Base-by-base conservation (phyloP, 2,329 filamentous ascomycete genomes). In the Colletotrichum neosansevieriae region DNA sequence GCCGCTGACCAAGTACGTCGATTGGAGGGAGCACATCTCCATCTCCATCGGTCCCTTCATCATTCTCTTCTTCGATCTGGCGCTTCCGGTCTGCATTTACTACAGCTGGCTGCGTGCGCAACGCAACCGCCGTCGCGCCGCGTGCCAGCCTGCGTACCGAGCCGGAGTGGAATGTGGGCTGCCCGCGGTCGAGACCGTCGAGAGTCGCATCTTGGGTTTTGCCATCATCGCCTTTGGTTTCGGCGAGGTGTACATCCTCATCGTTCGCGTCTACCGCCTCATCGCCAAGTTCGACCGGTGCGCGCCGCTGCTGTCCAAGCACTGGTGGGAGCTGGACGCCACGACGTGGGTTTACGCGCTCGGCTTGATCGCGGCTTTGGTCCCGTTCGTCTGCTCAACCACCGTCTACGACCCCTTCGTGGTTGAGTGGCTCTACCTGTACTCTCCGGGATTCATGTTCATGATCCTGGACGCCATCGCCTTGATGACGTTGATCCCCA, bases 61-160 rank as follows among this genome's bases (percentile, higher is more conserved):
- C 61, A 68, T 68, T 15, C 65, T 68, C 61, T 68, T 68, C 54
- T 68, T 68, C 49, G 65, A 68, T 10, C 61, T 68, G 12, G 65
- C 65, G 0, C 49, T 68, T 4, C 65, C 65, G 4, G 65, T 68
- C 3, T 68, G 65, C 24, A 68, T 68, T 32, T 68, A 68, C 61
- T 68, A 68, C 61, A 65, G 61, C 17, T 68, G 65, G 65, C 61
- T 68, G 3, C 65, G 65, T 9, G 65, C 65, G 10, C 65, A 57
- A 34, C 65, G 65, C 49, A 68, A 68, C 40, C 53, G 57, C 9
- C 65, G 65, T 2, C 61, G 61, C 40, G 65, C 6, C 3, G 65
- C 65, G 3, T 68, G 65, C n/a, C 36, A 44, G 34, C 19, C 38
- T 2, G 65, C 65, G 6, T 68, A 68, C 24, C 40, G 59, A 12